Evolutionary conservation across 2,329 filamentous ascomycete genomes (phyloP).

Genomic region (Trichoderma brevicompactum): DNA sequence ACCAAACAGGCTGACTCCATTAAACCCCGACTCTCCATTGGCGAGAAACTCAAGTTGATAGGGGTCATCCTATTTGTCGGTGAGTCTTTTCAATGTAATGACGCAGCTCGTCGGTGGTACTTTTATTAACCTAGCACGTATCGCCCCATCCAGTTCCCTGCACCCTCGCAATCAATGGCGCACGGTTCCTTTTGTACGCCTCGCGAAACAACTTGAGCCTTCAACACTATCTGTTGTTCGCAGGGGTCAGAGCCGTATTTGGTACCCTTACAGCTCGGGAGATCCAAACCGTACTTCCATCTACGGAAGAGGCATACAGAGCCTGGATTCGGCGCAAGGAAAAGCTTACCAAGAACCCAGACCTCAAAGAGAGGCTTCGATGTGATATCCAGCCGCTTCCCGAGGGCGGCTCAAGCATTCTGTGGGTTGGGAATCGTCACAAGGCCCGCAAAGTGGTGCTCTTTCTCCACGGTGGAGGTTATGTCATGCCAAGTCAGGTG

Average conservation of each 20-base stretch:
- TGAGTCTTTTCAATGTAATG: not conserved
- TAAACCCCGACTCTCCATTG: conserved; percentile 33
- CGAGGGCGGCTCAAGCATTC: conserved; percentile 31
- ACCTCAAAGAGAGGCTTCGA: conserved; percentile 30
- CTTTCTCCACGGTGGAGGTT: conserved; percentile 40
- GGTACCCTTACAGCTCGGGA: conserved; percentile 33
- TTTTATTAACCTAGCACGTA: not conserved
- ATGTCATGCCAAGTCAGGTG: conserved; percentile 31
- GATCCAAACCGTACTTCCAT: conserved; percentile 33
- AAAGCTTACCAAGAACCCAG: conserved; percentile 21
- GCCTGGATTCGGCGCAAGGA: conserved; percentile 34
- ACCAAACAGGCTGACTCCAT: conserved; percentile 3
- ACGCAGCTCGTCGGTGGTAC: not conserved
- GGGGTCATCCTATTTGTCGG: conserved; percentile 31
- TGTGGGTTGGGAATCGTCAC: conserved; percentile 39
- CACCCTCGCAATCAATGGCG: conserved; percentile 26
- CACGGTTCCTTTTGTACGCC: conserved; percentile 31
- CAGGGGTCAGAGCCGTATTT: conserved; percentile 31
- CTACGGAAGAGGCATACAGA: conserved; percentile 34
- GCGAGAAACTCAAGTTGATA: conserved; percentile 31
- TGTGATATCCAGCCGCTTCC: conserved; percentile 33
- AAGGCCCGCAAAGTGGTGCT: conserved; percentile 38
- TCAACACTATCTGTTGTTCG: conserved; percentile 30
- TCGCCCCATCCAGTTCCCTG: conserved; percentile 27
- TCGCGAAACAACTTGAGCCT: conserved; percentile 31